Evolutionary conservation across 192 early-diverging fungal species (phyloP).

Genomic region (Chytriomyces sp.): DNA sequence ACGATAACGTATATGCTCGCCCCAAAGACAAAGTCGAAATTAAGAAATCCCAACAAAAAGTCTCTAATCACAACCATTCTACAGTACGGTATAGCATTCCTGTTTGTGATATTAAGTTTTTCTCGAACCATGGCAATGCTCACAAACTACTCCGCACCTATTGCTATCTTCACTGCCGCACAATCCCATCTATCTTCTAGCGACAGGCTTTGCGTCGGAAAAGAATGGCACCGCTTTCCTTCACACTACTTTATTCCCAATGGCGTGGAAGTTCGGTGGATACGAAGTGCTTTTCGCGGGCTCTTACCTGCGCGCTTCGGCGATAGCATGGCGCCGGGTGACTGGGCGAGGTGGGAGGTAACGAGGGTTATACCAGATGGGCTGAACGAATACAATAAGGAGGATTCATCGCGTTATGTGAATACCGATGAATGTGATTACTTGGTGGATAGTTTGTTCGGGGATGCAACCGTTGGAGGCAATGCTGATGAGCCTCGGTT

Average conservation of each 20-base stretch:
- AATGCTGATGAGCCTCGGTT: slow-evolving; percentile 52
- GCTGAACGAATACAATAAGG: slow-evolving; percentile 72
- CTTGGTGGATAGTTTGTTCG: slow-evolving; percentile 61
- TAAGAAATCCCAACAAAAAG: background rate
- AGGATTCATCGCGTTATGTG: slow-evolving; percentile 64
- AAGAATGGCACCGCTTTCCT: slow-evolving; percentile 95
- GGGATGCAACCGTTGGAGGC: background rate
- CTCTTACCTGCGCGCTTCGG: slow-evolving; percentile 81
- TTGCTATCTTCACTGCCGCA: slow-evolving; percentile 57
- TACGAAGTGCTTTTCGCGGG: slow-evolving; percentile 73
- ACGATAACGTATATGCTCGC: background rate
- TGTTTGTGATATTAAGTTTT: slow-evolving; percentile 59
- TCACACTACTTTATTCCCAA: slow-evolving; percentile 86
- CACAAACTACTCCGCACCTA: slow-evolving; percentile 76
- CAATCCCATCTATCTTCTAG: background rate
- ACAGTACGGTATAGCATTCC: slow-evolving; percentile 9
- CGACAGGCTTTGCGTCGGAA: slow-evolving; percentile 78
- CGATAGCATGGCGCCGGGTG: slow-evolving; percentile 35
- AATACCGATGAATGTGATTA: slow-evolving; percentile 59
- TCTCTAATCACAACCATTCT: background rate
- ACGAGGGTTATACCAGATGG: slow-evolving; percentile 47
- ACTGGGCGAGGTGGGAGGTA: slow-evolving; percentile 1
- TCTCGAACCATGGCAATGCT: slow-evolving; percentile 71
- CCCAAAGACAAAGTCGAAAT: background rate
- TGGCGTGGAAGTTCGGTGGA: slow-evolving; percentile 64